Evolutionary conservation across 108 stramenopile genomes (phyloP).

Genomic region (Conticribra guillardii): DNA sequence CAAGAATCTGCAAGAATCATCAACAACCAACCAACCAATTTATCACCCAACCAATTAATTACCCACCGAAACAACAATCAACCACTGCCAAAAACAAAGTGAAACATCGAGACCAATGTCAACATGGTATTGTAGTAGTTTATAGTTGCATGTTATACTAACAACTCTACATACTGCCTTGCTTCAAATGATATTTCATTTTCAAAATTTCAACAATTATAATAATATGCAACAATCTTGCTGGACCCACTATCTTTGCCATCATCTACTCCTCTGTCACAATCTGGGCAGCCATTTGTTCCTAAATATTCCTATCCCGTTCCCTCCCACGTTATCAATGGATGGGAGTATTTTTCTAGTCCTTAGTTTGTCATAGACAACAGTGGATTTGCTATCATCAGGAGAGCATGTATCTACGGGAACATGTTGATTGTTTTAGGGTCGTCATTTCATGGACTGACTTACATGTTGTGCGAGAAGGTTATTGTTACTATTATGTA

Average conservation of each 20-base stretch:
- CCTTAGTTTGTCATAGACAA: constrained; percentile 63
- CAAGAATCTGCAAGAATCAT: too few species aligned
- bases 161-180: too few species aligned
- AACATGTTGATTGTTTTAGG: constrained; percentile 60
- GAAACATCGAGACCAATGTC: too few species aligned
- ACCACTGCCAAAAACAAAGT: too few species aligned
- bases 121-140: too few species aligned
- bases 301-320: constrained; percentile 56
- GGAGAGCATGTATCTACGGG: constrained; percentile 59
- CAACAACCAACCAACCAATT: too few species aligned
- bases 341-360: constrained; percentile 67
- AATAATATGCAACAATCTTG: constrained; percentile 65
- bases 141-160: too few species aligned
- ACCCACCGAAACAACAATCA: too few species aligned
- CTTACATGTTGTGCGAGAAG: constrained; percentile 70
- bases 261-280: constrained; percentile 83
- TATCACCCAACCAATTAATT: too few species aligned
- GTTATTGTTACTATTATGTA: constrained; percentile 62
- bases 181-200: too few species aligned
- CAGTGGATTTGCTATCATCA: constrained; percentile 43
- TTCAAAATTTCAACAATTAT: too few species aligned
- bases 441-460: constrained; percentile 66
- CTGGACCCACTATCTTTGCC: constrained; percentile 80
- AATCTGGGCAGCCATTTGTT: constrained; percentile 79
- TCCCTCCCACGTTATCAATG: constrained; percentile 54